These are phyloP conservation scores for Fusarium domesticum DNA, from an alignment of 2,329 filamentous ascomycete genomes.

Conservation along the genomic window DNA sequence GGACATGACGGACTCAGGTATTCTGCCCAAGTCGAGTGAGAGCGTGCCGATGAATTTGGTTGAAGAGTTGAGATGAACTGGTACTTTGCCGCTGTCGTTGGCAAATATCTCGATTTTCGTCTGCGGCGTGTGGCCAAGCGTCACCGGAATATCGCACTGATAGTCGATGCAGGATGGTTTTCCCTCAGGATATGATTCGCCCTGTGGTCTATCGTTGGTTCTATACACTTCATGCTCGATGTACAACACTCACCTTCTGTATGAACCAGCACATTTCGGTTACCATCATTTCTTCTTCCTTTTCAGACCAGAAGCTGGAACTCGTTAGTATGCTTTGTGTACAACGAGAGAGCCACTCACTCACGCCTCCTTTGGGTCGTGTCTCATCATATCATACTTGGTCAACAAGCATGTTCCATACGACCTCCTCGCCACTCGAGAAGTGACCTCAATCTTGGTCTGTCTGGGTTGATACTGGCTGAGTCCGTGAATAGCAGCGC, in stretches of 20 bases:
- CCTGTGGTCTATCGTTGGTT: constrained; percentile 23
- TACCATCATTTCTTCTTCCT: constrained; percentile 37
- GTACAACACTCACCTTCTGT: constrained; percentile 31
- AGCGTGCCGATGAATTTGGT: constrained; percentile 35
- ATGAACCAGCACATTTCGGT: constrained; percentile 42
- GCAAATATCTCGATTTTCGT: constrained; percentile 40
- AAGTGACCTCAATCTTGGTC: constrained; percentile 32
- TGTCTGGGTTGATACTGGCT: constrained; percentile 30
- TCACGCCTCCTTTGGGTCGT: constrained; percentile 37
- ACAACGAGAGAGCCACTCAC: constrained; percentile 8
- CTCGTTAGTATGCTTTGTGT: constrained; percentile 12
- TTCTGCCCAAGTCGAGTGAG: constrained; percentile 36
- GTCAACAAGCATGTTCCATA: constrained; percentile 38
- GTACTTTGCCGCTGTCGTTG: constrained; percentile 32
- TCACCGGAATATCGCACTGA: constrained; percentile 39
- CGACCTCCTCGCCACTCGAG: constrained; percentile 37
- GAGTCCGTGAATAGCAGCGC: constrained; percentile 45
- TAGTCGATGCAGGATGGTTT: constrained; percentile 37
- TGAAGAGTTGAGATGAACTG: constrained; percentile 30
- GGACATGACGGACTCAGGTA: constrained; percentile 32
- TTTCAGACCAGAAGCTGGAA: constrained; percentile 37
- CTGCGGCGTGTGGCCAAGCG: constrained; percentile 34
- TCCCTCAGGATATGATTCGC: constrained; percentile 38
- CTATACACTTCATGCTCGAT: not conserved
- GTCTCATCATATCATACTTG: constrained; percentile 37